Percentiles rank a stretch among this genome's conserved stretches.
These are phyloP conservation scores for Fusarium sp. DNA, from an alignment of 2,329 filamentous ascomycete species.

Conservation along the genomic window DNA sequence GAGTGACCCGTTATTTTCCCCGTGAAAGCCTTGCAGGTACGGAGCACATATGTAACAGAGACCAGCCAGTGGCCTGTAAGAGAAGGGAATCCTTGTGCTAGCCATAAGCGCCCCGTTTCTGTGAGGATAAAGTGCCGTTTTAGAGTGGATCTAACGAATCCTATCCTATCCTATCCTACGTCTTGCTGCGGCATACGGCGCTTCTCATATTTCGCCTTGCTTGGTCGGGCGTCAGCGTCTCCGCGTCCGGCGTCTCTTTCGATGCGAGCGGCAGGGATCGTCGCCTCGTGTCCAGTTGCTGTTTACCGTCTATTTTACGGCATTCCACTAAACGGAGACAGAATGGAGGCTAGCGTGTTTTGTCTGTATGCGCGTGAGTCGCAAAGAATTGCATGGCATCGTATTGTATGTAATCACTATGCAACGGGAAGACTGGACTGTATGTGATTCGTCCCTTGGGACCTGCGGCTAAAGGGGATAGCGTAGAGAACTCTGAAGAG, in stretches of 20 bases:
- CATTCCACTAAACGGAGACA: constrained; percentile 17
- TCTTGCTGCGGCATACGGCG: constrained; percentile 34
- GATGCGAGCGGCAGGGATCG: constrained; percentile 33
- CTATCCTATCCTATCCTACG: constrained; percentile 7
- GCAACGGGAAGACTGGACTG: constrained; percentile 4
- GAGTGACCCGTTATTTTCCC: constrained; percentile 32
- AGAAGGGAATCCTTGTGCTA: constrained; percentile 14
- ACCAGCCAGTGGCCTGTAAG: constrained; percentile 32
- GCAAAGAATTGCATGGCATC: constrained; percentile 9
- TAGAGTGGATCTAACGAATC: constrained; percentile 24
- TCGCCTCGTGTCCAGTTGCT: constrained; percentile 17
- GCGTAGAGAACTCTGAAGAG: constrained; percentile 30
- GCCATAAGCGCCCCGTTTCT: constrained; percentile 34
- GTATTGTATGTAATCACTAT: constrained; percentile 28
- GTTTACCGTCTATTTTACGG: constrained; percentile 22
- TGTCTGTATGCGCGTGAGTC: constrained; percentile 30
- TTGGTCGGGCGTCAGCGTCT: constrained; percentile 34
- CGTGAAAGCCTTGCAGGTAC: constrained; percentile 33
- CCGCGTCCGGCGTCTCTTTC: constrained; percentile 38
- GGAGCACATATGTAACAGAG: constrained; percentile 10
- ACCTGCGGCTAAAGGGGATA: constrained; percentile 31
- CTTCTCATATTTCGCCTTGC: constrained; percentile 32
- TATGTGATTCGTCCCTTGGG: constrained; percentile 25
- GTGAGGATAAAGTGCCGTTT: constrained; percentile 29
- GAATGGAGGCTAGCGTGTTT: constrained; percentile 14